Conservation (phyloP, 495 filamentous ascomycete genomes). For the Aspergillus sclerotiicarbonarius region DNA sequence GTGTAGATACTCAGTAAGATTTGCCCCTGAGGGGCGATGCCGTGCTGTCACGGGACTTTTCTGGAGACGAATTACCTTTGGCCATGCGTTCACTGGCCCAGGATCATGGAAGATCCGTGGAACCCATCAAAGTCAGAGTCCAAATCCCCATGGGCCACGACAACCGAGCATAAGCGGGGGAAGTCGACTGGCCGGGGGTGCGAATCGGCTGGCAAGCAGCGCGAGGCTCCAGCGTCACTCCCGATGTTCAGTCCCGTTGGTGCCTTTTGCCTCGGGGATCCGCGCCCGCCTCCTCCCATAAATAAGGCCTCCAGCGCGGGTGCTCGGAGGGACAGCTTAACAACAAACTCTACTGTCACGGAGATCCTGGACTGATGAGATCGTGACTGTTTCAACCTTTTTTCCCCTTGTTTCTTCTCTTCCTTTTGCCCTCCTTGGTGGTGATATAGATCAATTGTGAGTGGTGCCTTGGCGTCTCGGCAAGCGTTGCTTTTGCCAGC, state of each 20-base stretch:
- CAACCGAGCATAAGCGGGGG: conserved; percentile 3
- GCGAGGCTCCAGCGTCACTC: conserved; percentile 25
- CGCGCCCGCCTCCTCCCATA: conserved; percentile 2
- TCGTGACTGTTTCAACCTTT: too few species aligned
- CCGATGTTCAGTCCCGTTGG: conserved; percentile 30
- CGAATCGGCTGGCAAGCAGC: conserved; percentile 17
- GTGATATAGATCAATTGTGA: too few species aligned
- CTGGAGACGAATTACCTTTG: neutral
- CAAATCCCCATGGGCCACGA: too few species aligned
- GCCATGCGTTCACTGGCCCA: neutral
- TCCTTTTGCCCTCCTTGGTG: too few species aligned
- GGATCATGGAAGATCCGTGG: neutral
- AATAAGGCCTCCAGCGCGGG: conserved; percentile 9
- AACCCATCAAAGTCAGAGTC: conserved; percentile 16
- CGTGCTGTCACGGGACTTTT: too few species aligned
- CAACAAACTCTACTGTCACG: neutral
- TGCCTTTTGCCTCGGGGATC: conserved; percentile 35
- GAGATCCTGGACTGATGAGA: too few species aligned
- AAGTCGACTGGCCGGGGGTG: conserved; percentile 15
- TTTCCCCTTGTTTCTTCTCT: too few species aligned
- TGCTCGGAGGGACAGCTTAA: too few species aligned
- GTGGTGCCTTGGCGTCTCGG: too few species aligned
- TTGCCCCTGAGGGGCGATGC: too few species aligned
- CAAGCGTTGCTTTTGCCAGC: too few species aligned
- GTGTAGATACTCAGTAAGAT: too few species aligned